A percentile compares a stretch with the other conserved stretches of the same genome.
Conservation (phyloP, 495 filamentous ascomycete genomes). For the Xylaria cubensis region DNA sequence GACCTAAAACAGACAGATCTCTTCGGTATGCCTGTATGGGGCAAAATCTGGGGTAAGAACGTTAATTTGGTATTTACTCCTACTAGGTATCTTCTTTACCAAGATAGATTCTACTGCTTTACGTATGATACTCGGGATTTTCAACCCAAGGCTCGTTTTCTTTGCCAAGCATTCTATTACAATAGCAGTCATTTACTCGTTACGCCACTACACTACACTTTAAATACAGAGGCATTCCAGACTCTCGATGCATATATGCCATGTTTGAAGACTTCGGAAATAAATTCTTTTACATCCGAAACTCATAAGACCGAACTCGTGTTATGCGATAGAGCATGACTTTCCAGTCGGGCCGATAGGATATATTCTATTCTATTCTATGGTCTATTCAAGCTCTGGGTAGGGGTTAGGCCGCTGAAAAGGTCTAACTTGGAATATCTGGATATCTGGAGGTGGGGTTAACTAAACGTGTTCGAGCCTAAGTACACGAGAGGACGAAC, state of each 20-base stretch:
- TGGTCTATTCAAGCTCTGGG: not conserved
- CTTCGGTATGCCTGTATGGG: not conserved
- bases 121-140: not conserved
- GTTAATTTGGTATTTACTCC: not conserved
- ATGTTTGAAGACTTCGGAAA: not conserved
- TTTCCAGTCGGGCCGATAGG: not conserved
- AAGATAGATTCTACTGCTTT: not conserved
- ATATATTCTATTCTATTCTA: not conserved
- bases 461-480: not conserved
- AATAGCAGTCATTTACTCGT: not conserved
- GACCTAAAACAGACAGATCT: not conserved
- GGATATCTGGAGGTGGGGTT: not conserved
- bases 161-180: not conserved
- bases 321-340: not conserved
- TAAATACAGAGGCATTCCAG: not conserved
- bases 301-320: not conserved
- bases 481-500: not conserved
- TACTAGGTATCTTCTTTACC: not conserved
- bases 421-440: slow-evolving; percentile 5
- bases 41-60: not conserved
- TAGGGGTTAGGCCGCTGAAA: not conserved
- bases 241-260: not conserved
- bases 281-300: not conserved
- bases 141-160: not conserved
- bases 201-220: not conserved